Conservation (phyloP, 176 grass and related monocot species). For the Saccharum spontaneum region DNA sequence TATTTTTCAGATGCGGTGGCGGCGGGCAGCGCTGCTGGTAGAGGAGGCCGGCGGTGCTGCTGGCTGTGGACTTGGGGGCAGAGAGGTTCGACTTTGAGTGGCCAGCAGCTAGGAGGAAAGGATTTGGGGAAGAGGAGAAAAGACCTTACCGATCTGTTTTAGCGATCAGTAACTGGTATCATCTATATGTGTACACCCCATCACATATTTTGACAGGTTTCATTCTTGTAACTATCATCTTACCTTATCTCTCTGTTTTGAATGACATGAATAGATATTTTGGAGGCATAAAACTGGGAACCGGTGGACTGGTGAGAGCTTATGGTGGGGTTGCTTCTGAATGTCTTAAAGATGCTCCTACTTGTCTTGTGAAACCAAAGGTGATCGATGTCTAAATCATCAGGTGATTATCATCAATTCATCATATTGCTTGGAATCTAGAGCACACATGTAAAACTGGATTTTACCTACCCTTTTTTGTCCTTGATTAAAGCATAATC, state of each 20-base stretch:
- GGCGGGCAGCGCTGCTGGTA: too few species aligned
- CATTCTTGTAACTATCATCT: too few species aligned
- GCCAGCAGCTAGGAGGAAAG: too few species aligned
- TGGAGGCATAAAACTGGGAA: slow-evolving; percentile 94
- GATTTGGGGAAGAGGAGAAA: too few species aligned
- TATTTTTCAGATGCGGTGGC: too few species aligned
- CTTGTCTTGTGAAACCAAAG: slow-evolving; percentile 90
- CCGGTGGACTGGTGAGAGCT: slow-evolving; percentile 85
- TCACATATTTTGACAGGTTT: too few species aligned
- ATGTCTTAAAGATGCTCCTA: slow-evolving; percentile 81
- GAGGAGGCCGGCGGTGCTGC: too few species aligned
- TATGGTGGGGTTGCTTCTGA: slow-evolving; percentile 92
- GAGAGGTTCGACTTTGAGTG: too few species aligned
- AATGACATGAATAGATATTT: slow-evolving; percentile 64
- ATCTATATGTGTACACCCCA: too few species aligned
- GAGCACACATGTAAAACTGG: slow-evolving; percentile 4
- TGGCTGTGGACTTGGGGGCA: too few species aligned
- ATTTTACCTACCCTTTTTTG: background rate
- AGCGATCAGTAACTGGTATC: too few species aligned
- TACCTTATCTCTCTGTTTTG: background rate
- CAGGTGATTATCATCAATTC: slow-evolving; percentile 53
- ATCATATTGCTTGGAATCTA: background rate
- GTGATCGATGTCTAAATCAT: slow-evolving; percentile 53
- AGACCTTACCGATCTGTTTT: too few species aligned
- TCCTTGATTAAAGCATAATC: background rate